Evolutionary conservation across 768 basidiomycete species (phyloP), one percentile per base, ranked within the genome.

Genomic region (Melanogaster broomeanus): DNA sequence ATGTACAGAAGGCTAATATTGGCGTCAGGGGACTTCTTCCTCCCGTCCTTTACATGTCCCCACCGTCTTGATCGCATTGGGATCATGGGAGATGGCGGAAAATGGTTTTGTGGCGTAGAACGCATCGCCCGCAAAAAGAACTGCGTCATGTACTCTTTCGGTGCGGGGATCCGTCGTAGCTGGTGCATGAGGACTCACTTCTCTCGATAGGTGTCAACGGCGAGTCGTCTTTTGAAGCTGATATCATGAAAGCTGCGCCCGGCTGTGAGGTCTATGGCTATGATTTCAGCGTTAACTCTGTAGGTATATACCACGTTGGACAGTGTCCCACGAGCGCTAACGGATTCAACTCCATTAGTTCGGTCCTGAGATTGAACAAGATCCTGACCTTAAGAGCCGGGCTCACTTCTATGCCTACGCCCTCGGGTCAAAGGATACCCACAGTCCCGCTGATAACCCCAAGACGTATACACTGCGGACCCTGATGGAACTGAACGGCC

Each of bases 401-500:
- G n/a, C n/a, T n/a, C n/a, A n/a, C n/a, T n/a, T n/a, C n/a, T n/a
- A n/a, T n/a, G n/a, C n/a, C n/a, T n/a, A n/a, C n/a, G n/a, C n/a
- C n/a, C n/a, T n/a, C n/a, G n/a, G n/a, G n/a, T n/a, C n/a, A n/a
- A n/a, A n/a, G n/a, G n/a, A n/a, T n/a, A n/a, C n/a, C n/a, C n/a
- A n/a, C n/a, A n/a, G n/a, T n/a, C n/a, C n/a, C n/a, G 59, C 61
- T 6, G 81, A 80, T 49, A 53, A 74, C 11, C 74, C 72, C 15
- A 78, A 79, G 53, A 79, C 79, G 73, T 88, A 81, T 64, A 87
- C 84, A 3, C 72, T 89, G 12, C 76, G 80, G 27, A 77, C 74
- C 16, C 67, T 89, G 48, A 84, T 90, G 85, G 69, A 76, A 48
- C 65, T 73, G 63, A 88, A 89, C 51, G n/a, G n/a, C n/a, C n/a